Conservation (phyloP, 164 flowering plant species). For the Hamamelis virginiana region DNA sequence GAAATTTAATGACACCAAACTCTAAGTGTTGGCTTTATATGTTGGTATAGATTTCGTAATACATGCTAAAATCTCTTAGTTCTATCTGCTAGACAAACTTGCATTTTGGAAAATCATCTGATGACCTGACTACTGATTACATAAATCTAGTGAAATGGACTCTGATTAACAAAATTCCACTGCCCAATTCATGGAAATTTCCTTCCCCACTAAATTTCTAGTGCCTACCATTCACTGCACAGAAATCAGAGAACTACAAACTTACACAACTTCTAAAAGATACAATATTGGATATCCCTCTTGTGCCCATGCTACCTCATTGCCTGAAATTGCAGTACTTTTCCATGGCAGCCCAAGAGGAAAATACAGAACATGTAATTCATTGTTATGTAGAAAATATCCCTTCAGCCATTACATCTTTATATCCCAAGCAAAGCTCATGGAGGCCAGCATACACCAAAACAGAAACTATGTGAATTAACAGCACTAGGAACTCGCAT, state of each 20-base stretch:
- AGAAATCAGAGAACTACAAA: neutral
- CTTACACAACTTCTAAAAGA: neutral
- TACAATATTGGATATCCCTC: neutral
- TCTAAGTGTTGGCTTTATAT: no score
- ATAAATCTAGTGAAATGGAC: no score
- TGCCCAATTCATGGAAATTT: no score
- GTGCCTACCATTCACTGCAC: neutral
- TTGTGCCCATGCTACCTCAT: neutral
- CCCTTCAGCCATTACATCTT: neutral
- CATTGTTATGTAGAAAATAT: slow-evolving; percentile 2
- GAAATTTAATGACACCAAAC: no score
- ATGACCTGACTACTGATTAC: no score
- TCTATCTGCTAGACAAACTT: no score
- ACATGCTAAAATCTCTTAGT: no score
- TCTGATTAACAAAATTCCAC: no score
- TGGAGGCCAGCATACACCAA: neutral
- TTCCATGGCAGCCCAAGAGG: neutral
- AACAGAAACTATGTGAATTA: neutral
- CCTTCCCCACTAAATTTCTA: no score
- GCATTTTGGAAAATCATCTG: no score
- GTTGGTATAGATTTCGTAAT: no score
- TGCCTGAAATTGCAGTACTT: neutral
- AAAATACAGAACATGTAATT: slow-evolving; percentile 1
- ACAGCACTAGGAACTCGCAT: neutral
- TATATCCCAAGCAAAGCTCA: slow-evolving; percentile 2